Conservation (phyloP, 2,329 filamentous ascomycete species). For the Thelonectria discophora region DNA sequence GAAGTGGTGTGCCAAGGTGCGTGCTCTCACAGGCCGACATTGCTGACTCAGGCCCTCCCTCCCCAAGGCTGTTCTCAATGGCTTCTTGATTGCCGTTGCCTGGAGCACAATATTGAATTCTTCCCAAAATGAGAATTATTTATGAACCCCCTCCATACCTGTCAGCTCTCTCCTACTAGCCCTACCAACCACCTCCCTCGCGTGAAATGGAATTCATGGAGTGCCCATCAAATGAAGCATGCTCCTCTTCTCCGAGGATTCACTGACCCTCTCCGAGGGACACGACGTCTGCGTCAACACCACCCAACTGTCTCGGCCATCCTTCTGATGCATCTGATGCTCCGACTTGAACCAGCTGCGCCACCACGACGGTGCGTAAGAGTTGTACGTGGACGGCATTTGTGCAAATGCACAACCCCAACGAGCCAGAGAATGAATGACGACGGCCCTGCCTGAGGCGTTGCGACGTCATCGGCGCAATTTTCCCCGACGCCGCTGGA, state of each 20-base stretch:
- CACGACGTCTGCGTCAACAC: constrained; percentile 7
- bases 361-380: constrained; percentile 16
- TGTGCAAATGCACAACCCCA: background rate
- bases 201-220: constrained; percentile 6
- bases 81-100: background rate
- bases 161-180: too few relatives aligned
- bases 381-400: background rate
- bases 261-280: background rate
- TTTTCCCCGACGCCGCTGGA: constrained; percentile 15
- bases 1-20: background rate
- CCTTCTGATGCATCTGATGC: background rate
- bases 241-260: background rate
- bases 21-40: background rate
- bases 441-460: constrained; percentile 2
- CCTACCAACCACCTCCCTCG: background rate
- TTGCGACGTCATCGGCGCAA: constrained; percentile 1
- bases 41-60: background rate
- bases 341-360: constrained; percentile 4
- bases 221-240: background rate
- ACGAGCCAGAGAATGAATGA: constrained; percentile 5
- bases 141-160: constrained; percentile 2
- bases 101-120: constrained; percentile 2
- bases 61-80: background rate
- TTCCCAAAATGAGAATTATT: background rate
- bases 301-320: background rate